Evolutionary conservation across 768 basidiomycete genomes (phyloP).

Genomic region (Hysterangium stoloniferum): DNA sequence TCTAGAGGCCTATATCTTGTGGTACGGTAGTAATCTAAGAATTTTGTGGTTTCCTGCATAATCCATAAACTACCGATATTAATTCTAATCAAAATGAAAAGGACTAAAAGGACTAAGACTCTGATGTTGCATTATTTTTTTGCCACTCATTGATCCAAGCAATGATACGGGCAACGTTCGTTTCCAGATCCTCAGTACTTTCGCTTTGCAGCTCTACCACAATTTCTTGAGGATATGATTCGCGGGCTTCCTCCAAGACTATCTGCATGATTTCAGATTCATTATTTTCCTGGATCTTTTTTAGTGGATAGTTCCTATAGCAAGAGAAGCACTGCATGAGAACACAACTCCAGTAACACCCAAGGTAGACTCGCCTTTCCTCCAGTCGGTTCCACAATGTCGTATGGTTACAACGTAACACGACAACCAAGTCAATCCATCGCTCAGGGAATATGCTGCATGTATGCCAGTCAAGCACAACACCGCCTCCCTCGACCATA

Average conservation of each 20-base stretch:
- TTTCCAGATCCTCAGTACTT: conserved; percentile 69
- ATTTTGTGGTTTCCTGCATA: too few species aligned
- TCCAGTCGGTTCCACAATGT: conserved; percentile 86
- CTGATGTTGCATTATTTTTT: conserved; percentile 19
- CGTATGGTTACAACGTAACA: conserved; percentile 83
- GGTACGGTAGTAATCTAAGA: too few species aligned
- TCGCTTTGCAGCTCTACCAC: conserved; percentile 81
- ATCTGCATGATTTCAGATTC: conserved; percentile 98
- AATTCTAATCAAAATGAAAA: too few species aligned
- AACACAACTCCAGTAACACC: conserved; percentile 1
- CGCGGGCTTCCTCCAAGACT: conserved; percentile 79
- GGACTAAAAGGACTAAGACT: too few species aligned
- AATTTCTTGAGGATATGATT: conserved; percentile 79
- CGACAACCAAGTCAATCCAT: conserved; percentile 93
- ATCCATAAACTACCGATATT: too few species aligned
- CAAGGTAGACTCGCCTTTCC: conserved; percentile 51
- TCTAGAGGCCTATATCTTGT: too few species aligned
- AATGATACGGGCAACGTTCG: conserved; percentile 81
- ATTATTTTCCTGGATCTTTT: conserved; percentile 98
- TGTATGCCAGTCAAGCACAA: conserved; percentile 93
- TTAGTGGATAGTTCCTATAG: conserved; percentile 70
- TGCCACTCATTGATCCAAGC: conserved; percentile 80
- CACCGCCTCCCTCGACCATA: conserved; percentile 55
- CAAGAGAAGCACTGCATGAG: conserved; percentile 6
- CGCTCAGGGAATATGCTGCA: conserved; percentile 92